Conservation (phyloP, 2,329 filamentous ascomycete species). For the Periconia digitata region DNA sequence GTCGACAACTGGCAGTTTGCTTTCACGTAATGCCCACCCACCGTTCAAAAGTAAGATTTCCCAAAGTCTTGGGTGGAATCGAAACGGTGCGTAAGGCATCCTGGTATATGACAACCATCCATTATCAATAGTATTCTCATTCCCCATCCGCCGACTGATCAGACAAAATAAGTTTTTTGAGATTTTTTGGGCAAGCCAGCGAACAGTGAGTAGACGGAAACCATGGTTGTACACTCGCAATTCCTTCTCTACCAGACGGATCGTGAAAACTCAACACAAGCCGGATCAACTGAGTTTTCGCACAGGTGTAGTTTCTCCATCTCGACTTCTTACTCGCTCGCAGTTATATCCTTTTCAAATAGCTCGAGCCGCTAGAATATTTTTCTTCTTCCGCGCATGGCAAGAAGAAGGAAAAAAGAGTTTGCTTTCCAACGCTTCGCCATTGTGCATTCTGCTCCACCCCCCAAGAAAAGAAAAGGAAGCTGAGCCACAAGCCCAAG, state of each 20-base stretch:
- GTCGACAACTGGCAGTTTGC: not conserved
- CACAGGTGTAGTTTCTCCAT: not conserved
- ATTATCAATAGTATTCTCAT: not conserved
- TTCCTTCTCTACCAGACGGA: not conserved
- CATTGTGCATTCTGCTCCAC: not conserved
- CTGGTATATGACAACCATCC: not conserved
- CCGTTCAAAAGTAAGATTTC: not conserved
- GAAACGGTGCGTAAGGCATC: not conserved
- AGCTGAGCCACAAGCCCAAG: not conserved
- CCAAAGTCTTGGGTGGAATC: not conserved
- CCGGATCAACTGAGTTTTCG: not conserved
- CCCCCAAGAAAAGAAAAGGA: not conserved
- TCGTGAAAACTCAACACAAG: not conserved
- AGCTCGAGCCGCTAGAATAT: not conserved
- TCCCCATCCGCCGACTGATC: not conserved
- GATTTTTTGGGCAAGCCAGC: no score
- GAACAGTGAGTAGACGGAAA: not conserved
- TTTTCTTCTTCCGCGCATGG: not conserved
- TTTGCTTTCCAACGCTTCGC: no score
- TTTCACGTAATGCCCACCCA: not conserved
- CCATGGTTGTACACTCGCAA: not conserved
- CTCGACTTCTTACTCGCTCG: not conserved
- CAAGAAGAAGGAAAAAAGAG: not conserved
- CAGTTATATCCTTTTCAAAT: not conserved
- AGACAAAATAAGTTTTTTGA: no score